Percentiles rank a stretch among this genome's conserved stretches.
Evolutionary conservation across 192 early-diverging fungal species (phyloP).

Genomic region (Allomyces macrogynus): DNA sequence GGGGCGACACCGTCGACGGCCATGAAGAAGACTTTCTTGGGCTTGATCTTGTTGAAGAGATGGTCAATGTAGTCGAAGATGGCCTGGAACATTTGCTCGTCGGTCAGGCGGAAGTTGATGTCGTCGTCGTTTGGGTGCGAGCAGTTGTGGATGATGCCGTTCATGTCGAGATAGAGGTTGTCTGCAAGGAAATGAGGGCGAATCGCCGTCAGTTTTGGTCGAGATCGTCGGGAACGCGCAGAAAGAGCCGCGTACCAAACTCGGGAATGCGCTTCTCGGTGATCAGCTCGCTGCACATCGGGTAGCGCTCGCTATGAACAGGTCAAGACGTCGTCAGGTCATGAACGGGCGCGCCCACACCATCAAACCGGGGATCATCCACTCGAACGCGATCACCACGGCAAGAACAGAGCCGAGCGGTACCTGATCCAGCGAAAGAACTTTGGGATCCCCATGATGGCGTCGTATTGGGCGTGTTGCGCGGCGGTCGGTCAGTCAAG

Average conservation of each 20-base stretch:
- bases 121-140: conserved; percentile 81
- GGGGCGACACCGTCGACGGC: conserved; percentile 96
- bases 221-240: no score
- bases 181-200: conserved; percentile 24
- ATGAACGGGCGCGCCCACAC: background rate
- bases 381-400: no score
- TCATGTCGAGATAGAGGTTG: conserved; percentile 97
- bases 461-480: background rate
- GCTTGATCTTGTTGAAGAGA: conserved; percentile 77
- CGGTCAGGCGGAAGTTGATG: conserved; percentile 67
- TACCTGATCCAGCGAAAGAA: conserved; percentile 94
- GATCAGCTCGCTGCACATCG: conserved; percentile 77
- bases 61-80: conserved; percentile 96
- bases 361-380: background rate
- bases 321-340: background rate
- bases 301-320: conserved; percentile 65
- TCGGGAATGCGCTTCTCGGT: conserved; percentile 81
- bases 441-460: conserved; percentile 47
- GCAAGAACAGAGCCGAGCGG: no score
- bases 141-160: conserved; percentile 96
- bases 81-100: conserved; percentile 77
- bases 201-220: no score
- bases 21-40: conserved; percentile 83
- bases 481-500: no score
- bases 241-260: conserved; percentile 38